These are phyloP conservation scores for Candida neerlandica DNA, from an alignment of 1,139 yeast genomes.

Conservation along the genomic window DNA sequence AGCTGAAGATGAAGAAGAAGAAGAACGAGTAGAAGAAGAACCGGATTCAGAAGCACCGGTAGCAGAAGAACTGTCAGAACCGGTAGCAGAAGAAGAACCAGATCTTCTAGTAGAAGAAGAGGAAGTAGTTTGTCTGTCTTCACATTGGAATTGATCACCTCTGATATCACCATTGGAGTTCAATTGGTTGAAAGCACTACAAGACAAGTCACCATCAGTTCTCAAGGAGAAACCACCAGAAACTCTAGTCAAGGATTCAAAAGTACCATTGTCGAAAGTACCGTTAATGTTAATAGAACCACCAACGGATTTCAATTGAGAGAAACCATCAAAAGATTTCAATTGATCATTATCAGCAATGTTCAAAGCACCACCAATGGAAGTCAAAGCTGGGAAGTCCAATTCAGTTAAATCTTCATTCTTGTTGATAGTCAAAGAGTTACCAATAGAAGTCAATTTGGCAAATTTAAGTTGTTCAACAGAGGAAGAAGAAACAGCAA, in stretches of 20 bases:
- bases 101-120: slow-evolving; percentile 48
- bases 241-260: slow-evolving; percentile 72
- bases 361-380: slow-evolving; percentile 86
- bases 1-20: slow-evolving; percentile 21
- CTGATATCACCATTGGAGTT: slow-evolving; percentile 75
- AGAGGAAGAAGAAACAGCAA: slow-evolving; percentile 71
- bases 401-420: slow-evolving; percentile 72
- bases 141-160: slow-evolving; percentile 88
- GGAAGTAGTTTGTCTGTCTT: slow-evolving; percentile 58
- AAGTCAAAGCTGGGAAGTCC: slow-evolving; percentile 68
- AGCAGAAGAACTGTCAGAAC: slow-evolving; percentile 23
- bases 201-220: slow-evolving; percentile 78
- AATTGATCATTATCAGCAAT: slow-evolving; percentile 81
- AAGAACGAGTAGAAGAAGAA: slow-evolving; percentile 20
- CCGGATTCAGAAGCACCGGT: slow-evolving; percentile 24
- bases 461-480: slow-evolving; percentile 60
- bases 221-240: slow-evolving; percentile 90
- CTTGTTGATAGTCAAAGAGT: slow-evolving; percentile 72
- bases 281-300: slow-evolving; percentile 89
- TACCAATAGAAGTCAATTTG: slow-evolving; percentile 66
- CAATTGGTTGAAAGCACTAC: slow-evolving; percentile 70
- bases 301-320: slow-evolving; percentile 68
- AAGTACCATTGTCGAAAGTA: slow-evolving; percentile 75
- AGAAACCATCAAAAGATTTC: slow-evolving; percentile 69
- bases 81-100: slow-evolving; percentile 26